phyloP scores from a whole-genome alignment of 208 protist species.

The Trypanosoma congolense region DNA sequence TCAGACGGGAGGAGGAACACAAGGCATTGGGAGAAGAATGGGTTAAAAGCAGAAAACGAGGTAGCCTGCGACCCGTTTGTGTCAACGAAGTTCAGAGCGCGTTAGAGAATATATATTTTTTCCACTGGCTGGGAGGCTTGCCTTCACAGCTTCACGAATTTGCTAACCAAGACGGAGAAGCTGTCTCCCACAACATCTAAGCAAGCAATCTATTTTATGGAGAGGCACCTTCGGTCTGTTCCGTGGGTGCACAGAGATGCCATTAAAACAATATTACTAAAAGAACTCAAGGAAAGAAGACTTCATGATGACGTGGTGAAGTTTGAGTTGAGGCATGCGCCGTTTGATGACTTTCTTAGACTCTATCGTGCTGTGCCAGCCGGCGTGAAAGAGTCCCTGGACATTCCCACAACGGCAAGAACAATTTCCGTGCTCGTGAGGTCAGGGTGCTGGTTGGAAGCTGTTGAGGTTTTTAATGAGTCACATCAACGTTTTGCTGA shows the following conservation, averaged over 20 bases:
- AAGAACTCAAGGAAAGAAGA: conserved; percentile 23
- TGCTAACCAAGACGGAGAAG: not conserved
- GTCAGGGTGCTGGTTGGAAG: conserved; percentile 56
- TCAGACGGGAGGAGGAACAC: conserved; percentile 52
- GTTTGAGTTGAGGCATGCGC: conserved; percentile 20
- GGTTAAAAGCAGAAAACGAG: conserved; percentile 28
- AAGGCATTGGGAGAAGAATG: conserved; percentile 62
- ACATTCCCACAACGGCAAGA: conserved; percentile 24
- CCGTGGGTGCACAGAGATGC: conserved; percentile 13
- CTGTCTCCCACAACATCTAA: conserved; percentile 2
- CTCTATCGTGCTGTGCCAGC: conserved; percentile 22
- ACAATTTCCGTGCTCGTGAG: conserved; percentile 22
- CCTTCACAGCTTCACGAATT: conserved; percentile 17
- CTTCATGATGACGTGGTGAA: conserved; percentile 23
- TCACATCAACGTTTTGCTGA: conserved; percentile 37
- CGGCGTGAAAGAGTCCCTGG: conserved; percentile 23
- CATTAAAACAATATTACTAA: conserved; percentile 9
- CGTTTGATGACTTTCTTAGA: conserved; percentile 24
- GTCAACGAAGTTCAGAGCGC: not conserved
- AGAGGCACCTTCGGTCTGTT: conserved; percentile 15
- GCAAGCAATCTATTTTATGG: conserved; percentile 20
- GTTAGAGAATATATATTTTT: conserved; percentile 23
- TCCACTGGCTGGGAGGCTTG: conserved; percentile 19
- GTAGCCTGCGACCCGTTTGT: not conserved
- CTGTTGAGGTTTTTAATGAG: conserved; percentile 43